These are phyloP conservation scores for Globisporangium viniferum DNA, from an alignment of 352 stramenopile genomes.

Conservation along the genomic window DNA sequence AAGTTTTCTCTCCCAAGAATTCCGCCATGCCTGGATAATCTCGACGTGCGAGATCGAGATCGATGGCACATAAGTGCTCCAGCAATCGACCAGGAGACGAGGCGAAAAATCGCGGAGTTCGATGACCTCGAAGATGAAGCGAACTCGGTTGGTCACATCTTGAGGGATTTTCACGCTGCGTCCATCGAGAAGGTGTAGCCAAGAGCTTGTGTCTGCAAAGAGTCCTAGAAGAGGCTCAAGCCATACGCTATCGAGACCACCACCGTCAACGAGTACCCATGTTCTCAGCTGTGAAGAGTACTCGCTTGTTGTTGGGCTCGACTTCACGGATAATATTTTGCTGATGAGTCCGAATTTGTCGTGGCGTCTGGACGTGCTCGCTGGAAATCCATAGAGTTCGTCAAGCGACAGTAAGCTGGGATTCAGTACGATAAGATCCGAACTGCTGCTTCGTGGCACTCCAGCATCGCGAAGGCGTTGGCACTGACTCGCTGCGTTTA, in stretches of 20 bases:
- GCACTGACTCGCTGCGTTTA: background rate
- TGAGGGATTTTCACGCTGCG: background rate
- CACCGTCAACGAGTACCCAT: conserved; percentile 34
- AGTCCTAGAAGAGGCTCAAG: conserved; percentile 28
- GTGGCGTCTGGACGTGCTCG: background rate
- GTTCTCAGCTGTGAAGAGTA: conserved; percentile 4
- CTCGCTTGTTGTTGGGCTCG: background rate
- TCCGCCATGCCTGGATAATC: conserved; percentile 2
- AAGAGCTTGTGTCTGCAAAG: background rate
- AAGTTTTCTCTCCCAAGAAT: conserved; percentile 7
- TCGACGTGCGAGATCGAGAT: conserved; percentile 4
- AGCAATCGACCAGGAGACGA: conserved; percentile 10
- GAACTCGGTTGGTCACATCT: conserved; percentile 6
- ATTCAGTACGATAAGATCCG: conserved; percentile 35
- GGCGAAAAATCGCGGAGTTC: conserved; percentile 13
- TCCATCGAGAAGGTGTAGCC: conserved; percentile 7
- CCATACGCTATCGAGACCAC: conserved; percentile 17
- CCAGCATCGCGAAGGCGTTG: too few relatives aligned
- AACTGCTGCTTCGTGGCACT: background rate
- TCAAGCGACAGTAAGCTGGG: conserved; percentile 27
- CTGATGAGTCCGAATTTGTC: background rate
- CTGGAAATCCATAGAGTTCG: conserved; percentile 27
- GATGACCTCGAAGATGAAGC: conserved; percentile 18
- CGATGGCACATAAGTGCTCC: conserved; percentile 7
- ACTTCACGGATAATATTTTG: background rate